Conservation (phyloP, 306 rosid species). For the Trifolium fragiferum region DNA sequence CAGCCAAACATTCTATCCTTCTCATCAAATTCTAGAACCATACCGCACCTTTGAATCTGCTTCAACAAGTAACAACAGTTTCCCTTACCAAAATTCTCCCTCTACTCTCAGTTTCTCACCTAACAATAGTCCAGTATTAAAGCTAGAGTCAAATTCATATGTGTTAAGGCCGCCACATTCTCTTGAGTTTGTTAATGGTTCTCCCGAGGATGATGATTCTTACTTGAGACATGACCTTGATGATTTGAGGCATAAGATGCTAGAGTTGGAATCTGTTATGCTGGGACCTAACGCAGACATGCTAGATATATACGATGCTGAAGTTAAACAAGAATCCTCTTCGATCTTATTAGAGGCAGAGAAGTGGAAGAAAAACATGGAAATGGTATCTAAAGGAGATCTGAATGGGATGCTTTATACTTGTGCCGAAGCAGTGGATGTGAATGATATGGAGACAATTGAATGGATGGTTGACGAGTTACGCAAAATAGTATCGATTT, state of each 20-base stretch:
- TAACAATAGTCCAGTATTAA: conserved; percentile 56
- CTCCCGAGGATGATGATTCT: conserved; percentile 60
- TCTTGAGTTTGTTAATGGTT: conserved; percentile 54
- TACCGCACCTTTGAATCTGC: conserved; percentile 69
- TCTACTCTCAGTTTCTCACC: conserved; percentile 56
- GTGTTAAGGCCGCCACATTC: conserved; percentile 52
- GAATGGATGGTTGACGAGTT: conserved; percentile 73
- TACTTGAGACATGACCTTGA: conserved; percentile 60
- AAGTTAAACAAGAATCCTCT: conserved; percentile 42
- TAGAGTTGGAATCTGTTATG: conserved; percentile 80
- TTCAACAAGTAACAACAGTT: conserved; percentile 56
- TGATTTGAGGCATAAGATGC: conserved; percentile 77
- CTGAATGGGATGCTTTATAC: conserved; percentile 79
- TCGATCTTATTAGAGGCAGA: conserved; percentile 49
- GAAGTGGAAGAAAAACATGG: conserved; percentile 60
- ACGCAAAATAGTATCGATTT: conserved; percentile 85
- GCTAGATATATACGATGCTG: conserved; percentile 43
- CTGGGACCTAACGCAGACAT: conserved; percentile 60
- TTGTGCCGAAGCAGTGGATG: conserved; percentile 75
- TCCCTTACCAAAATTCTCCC: conserved; percentile 69
- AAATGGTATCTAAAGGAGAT: conserved; percentile 64
- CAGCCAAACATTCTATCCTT: conserved; percentile 52
- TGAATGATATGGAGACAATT: conserved; percentile 58
- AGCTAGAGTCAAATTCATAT: conserved; percentile 43
- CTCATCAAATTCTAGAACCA: conserved; percentile 52